Evolutionary conservation across 345 rosid genomes (phyloP).

Genomic region (Tarenaya hassleriana): DNA sequence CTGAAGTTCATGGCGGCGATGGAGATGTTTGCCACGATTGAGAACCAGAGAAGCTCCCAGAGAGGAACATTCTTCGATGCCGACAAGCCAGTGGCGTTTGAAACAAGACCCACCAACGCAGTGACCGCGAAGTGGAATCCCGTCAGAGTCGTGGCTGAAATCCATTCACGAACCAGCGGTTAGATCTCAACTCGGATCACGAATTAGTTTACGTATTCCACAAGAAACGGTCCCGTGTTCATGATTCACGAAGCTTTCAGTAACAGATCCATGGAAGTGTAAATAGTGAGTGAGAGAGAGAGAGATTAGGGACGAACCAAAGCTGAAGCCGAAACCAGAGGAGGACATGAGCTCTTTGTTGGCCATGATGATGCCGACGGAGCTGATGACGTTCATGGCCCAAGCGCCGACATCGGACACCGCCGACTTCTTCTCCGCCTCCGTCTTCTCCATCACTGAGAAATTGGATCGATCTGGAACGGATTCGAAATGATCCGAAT

Average conservation of each 20-base stretch:
- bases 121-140: slow-evolving; percentile 91
- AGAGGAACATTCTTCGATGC: slow-evolving; percentile 69
- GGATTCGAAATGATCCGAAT: neutral
- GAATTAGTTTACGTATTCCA: no score
- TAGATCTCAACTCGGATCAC: no score
- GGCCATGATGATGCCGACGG: slow-evolving; percentile 93
- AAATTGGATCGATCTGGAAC: neutral
- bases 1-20: slow-evolving; percentile 88
- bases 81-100: slow-evolving; percentile 79
- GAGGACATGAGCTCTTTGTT: slow-evolving; percentile 95
- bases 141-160: slow-evolving; percentile 74
- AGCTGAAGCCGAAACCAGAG: slow-evolving; percentile 67
- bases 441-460: slow-evolving; percentile 29
- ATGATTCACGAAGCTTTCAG: neutral
- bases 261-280: neutral
- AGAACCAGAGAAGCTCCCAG: slow-evolving; percentile 97
- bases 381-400: slow-evolving; percentile 89
- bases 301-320: slow-evolving; percentile 42
- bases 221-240: neutral
- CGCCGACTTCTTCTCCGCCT: slow-evolving; percentile 57
- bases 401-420: slow-evolving; percentile 91
- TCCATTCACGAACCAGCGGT: no score
- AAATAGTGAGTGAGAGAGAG: neutral
- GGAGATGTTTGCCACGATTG: slow-evolving; percentile 72
- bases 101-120: slow-evolving; percentile 76